These are phyloP conservation scores for Pestalotiopsis sp. DNA, from an alignment of 2,329 filamentous ascomycete species.

Conservation along the genomic window DNA sequence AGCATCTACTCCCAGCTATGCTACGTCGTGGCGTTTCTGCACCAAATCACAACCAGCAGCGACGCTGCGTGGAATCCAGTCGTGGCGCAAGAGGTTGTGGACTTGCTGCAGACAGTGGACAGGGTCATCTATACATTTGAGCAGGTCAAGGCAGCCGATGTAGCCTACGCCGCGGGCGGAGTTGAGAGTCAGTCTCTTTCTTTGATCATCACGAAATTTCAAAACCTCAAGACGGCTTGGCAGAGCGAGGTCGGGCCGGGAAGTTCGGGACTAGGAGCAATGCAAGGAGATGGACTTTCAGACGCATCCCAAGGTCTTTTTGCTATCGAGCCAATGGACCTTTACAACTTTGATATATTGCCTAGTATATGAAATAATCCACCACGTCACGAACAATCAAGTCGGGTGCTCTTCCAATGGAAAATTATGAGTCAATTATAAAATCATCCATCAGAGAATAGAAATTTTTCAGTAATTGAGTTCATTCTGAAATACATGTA, in stretches of 20 bases:
- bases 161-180: slow-evolving; percentile 4
- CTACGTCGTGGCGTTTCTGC: slow-evolving; percentile 33
- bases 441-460: background rate
- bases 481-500: background rate
- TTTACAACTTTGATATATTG: background rate
- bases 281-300: slow-evolving; percentile 1
- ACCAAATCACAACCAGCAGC: slow-evolving; percentile 33
- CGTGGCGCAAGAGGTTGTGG: slow-evolving; percentile 31
- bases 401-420: background rate
- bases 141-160: slow-evolving; percentile 12
- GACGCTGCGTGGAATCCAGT: slow-evolving; percentile 40
- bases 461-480: background rate
- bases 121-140: slow-evolving; percentile 16
- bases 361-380: background rate
- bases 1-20: slow-evolving; percentile 34
- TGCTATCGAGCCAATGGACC: background rate
- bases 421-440: background rate
- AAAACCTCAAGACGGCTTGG: slow-evolving; percentile 14
- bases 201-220: slow-evolving; percentile 12
- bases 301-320: slow-evolving; percentile 2
- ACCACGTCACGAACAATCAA: background rate
- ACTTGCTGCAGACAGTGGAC: slow-evolving; percentile 29
- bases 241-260: slow-evolving; percentile 10
- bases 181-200: slow-evolving; percentile 15
- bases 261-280: slow-evolving; percentile 5